Evolutionary conservation across 1,284 basidiomycete species (phyloP).

Genomic region (Puccinia hordei): DNA sequence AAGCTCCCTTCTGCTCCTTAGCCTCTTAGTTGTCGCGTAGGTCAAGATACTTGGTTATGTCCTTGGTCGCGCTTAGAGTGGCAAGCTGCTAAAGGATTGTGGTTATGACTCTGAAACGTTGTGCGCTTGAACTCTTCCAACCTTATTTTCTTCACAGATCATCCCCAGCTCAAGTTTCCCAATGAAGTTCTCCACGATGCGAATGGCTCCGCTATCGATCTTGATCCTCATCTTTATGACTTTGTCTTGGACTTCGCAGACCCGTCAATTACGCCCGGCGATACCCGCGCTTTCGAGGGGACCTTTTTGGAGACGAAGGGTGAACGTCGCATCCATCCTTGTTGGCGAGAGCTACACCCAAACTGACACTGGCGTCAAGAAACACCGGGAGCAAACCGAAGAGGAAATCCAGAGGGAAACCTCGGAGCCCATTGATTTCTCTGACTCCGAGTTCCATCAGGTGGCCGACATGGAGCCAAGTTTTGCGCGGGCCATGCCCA

Average conservation of each 20-base stretch:
- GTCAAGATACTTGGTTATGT: not conserved
- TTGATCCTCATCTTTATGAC: not conserved
- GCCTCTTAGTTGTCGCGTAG: not conserved
- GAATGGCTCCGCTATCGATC: not conserved
- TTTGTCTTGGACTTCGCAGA: not conserved
- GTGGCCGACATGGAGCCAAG: not conserved
- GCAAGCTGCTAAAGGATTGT: not conserved
- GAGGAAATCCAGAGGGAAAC: not conserved
- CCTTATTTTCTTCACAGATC: not conserved
- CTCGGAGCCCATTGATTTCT: not conserved
- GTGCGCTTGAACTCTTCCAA: not conserved
- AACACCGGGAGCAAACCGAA: too few relatives aligned
- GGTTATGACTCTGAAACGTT: not conserved
- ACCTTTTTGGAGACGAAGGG: conserved; percentile 21
- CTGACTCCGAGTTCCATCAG: too few relatives aligned
- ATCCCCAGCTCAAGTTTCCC: not conserved
- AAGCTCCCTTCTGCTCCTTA: not conserved
- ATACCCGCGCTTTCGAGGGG: not conserved
- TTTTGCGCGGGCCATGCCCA: conserved; percentile 4
- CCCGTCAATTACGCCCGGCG: conserved; percentile 15
- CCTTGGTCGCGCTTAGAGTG: too few relatives aligned
- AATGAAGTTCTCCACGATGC: conserved; percentile 2
- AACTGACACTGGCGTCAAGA: not conserved
- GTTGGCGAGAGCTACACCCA: not conserved
- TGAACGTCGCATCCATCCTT: not conserved